Conservation (phyloP, 2,329 filamentous ascomycete genomes). For the Thielaviopsis euricoi region DNA sequence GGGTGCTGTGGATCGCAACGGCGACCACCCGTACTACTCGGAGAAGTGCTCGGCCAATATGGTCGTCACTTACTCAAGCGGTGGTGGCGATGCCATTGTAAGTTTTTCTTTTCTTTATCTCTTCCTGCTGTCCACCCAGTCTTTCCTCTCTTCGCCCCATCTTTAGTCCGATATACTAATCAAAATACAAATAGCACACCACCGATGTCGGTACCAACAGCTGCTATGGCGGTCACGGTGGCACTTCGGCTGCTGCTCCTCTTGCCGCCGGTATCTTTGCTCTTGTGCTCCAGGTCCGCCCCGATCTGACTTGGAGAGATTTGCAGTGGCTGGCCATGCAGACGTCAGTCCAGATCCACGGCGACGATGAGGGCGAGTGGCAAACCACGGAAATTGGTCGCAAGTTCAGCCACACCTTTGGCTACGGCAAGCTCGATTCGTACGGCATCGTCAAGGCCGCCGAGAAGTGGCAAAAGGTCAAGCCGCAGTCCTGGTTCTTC, state of each 20-base stretch:
- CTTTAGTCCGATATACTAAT: neutral
- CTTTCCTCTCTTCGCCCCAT: constrained; percentile 3
- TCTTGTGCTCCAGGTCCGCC: constrained; percentile 67
- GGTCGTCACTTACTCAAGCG: constrained; percentile 93
- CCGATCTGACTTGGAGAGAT: constrained; percentile 84
- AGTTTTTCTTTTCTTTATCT: constrained; percentile 18
- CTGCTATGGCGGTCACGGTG: constrained; percentile 73
- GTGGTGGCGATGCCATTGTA: constrained; percentile 67
- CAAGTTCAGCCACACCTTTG: constrained; percentile 85
- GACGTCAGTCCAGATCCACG: constrained; percentile 66
- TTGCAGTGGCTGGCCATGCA: constrained; percentile 80
- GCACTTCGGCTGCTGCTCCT: constrained; percentile 88
- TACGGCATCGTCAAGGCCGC: constrained; percentile 72
- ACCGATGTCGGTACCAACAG: constrained; percentile 77
- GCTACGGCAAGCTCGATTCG: constrained; percentile 88
- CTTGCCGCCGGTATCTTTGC: constrained; percentile 86
- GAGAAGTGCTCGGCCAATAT: constrained; percentile 91
- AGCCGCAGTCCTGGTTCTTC: constrained; percentile 88
- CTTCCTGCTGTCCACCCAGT: neutral
- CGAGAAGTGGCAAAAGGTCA: constrained; percentile 72
- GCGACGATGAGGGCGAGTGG: constrained; percentile 54
- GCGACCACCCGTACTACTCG: constrained; percentile 86
- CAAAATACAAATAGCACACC: constrained; percentile 43
- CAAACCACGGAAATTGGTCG: constrained; percentile 65
- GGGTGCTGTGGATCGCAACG: constrained; percentile 75